Evolutionary conservation across 2,329 filamentous ascomycete genomes (phyloP).

Genomic region (Colletotrichum scovillei): DNA sequence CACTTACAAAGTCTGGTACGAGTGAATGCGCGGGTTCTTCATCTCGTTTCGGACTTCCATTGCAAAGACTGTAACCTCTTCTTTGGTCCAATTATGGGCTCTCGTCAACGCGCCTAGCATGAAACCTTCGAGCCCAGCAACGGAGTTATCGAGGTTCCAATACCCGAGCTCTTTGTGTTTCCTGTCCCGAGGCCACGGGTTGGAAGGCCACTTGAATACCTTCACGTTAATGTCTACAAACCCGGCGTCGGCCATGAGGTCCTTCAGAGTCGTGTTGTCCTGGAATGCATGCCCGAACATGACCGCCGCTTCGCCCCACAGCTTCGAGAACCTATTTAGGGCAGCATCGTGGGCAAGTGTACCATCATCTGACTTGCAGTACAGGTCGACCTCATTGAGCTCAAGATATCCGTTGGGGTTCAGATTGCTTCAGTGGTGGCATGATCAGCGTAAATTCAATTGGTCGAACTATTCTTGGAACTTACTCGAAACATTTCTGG

Average conservation of each 20-base stretch:
- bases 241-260: conserved; percentile 60
- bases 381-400: conserved; percentile 54
- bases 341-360: conserved; percentile 44
- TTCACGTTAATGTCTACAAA: conserved; percentile 63
- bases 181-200: conserved; percentile 61
- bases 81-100: neutral
- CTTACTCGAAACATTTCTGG: conserved; percentile 45
- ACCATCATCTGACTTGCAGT: conserved; percentile 53
- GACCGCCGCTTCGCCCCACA: conserved; percentile 43
- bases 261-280: conserved; percentile 42
- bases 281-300: conserved; percentile 42
- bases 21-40: conserved; percentile 39
- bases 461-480: too few relatives aligned
- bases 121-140: neutral
- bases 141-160: conserved; percentile 5
- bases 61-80: conserved; percentile 18
- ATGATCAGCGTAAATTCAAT: too few relatives aligned
- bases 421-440: too few relatives aligned
- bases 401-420: conserved; percentile 56
- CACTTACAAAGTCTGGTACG: too few relatives aligned
- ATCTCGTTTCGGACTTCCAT: conserved; percentile 40
- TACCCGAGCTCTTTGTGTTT: conserved; percentile 62
- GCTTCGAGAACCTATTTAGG: conserved; percentile 30
- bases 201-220: conserved; percentile 60
- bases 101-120: neutral